Evolutionary conservation across 2,329 filamentous ascomycete genomes (phyloP), one percentile per base, ranked within the genome.

Genomic region (Hortaea sp.): DNA sequence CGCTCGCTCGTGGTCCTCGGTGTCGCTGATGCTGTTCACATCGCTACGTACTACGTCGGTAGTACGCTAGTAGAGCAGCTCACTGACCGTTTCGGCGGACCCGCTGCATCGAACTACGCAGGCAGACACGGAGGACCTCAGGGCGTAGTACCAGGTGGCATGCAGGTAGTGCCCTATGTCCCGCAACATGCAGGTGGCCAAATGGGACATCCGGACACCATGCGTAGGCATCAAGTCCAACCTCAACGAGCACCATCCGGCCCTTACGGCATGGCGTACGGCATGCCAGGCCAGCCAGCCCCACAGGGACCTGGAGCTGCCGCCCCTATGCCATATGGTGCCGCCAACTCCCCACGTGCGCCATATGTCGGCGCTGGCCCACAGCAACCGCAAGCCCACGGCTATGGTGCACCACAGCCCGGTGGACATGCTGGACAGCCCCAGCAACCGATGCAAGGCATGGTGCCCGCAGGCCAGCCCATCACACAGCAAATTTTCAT

Each of bases 401-500:
- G 77, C 44, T 59, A 4, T 57, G 81, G 80, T 54, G 79, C 83
- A 48, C 79, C 57, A 64, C 75, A 64, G 57, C 72, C 59, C 1
- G 64, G 64, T 29, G 9, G 9, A n/a, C 80, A 82, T 57, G 82
- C 79, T 51, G 84, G 80, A 20, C 82, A 84, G 45, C 82, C 85
- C 43, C 79, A 81, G 51, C 84, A 86, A 60, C 84, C 87, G 6
- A 83, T 88, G 71, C 59, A 60, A 50, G 79, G 79, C 12, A 79
- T 81, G 69, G 76, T 89, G 59, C 82, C 85, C 37, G 13, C 37
- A n/a, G 87, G 86, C 43, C 83, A 87, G 53, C 88, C 89, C 43
- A 75, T 97, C 61, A 98, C 92, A 3, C 92, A 98, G 69, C 92
- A 98, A 69, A 98, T 98, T 56, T 98, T 85, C 71, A 98, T 98